Evolutionary conservation across 2,329 filamentous ascomycete species (phyloP), one percentile per base, ranked within the genome.

Genomic region (Pseudohalonectria lignicola): DNA sequence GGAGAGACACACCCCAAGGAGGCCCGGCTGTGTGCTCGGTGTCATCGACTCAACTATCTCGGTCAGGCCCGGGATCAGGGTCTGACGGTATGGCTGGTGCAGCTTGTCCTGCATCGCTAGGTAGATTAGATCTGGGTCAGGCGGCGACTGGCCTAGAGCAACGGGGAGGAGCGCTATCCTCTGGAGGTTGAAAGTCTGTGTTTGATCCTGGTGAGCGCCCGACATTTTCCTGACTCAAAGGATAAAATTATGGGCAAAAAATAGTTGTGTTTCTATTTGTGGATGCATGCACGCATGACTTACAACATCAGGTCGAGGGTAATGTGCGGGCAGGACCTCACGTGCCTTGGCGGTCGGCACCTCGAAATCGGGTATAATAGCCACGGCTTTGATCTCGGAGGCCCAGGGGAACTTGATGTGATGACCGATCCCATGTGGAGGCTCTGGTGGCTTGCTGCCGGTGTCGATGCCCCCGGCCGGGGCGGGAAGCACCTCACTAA

Each of bases 41-140:
- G 85, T 94, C 67, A 96, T 88, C 43, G 82, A 90, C 57, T 86
- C 77, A 37, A 98, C 77, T 39, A 98, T 90, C 55, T 94, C 83
- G 13, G 84, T 82, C 41, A 98, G 71, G 1, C 90, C 92, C 1
- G 92, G 92, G 49, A 98, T 94, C 44, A 98, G 74, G 2, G 75
- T 82, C 62, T 92, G 82, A 39, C 92, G 82, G 66, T 98, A 96
- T 31, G 87, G 92, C 62, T 98, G 92, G 64, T 98, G 92, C 43
- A 98, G 78, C 63, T 88, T 94, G 67, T 98, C 92, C 64, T 96
- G 92, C 92, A 98, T 98, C 34, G 88, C 90, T 34, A 93, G 79
- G 65, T 93, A 93, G 57, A 98, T 98, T 60, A 94, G 82, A 51
- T 93, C 82, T 17, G 92, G 82, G 54, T 95, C 83, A 2, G 88